Percentiles rank a stretch among this genome's conserved stretches.
These are phyloP conservation scores for Sparassis latifolia DNA, from an alignment of 1,284 basidiomycete genomes.

Conservation along the genomic window DNA sequence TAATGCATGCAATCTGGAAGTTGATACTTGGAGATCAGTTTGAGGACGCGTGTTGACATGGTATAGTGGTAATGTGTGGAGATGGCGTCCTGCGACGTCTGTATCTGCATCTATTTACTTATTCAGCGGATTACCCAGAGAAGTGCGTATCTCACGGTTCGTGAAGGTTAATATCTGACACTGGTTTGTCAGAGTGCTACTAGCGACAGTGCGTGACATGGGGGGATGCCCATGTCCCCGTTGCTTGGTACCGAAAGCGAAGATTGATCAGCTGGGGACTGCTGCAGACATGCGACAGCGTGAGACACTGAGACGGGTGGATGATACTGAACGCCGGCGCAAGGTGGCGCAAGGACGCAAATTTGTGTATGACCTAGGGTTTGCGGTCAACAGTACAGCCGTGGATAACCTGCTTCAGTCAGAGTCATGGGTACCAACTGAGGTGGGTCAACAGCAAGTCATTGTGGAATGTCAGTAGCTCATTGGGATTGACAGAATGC, in stretches of 20 bases:
- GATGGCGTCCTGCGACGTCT: constrained; percentile 13
- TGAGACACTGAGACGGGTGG: background rate
- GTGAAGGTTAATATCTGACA: background rate
- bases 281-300: constrained; percentile 2
- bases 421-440: constrained; percentile 7
- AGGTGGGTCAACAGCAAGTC: background rate
- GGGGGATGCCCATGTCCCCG: constrained; percentile 24
- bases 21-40: constrained; percentile 19
- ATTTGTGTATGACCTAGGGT: constrained; percentile 11
- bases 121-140: constrained; percentile 28
- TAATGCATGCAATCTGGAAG: constrained; percentile 16
- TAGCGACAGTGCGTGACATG: constrained; percentile 12
- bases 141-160: constrained; percentile 7
- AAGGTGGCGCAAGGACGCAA: constrained; percentile 6
- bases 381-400: constrained; percentile 3
- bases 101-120: constrained; percentile 16
- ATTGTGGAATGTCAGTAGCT: background rate
- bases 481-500: constrained; percentile 22
- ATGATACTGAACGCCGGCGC: background rate
- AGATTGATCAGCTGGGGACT: constrained; percentile 10
- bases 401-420: constrained; percentile 12
- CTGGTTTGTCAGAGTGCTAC: constrained; percentile 9
- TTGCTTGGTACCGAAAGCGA: constrained; percentile 18
- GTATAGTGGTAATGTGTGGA: constrained; percentile 14
- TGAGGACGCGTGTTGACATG: constrained; percentile 14